Evolutionary conservation across 2,329 filamentous ascomycete genomes (phyloP).

Genomic region (Penicillium sp.): DNA sequence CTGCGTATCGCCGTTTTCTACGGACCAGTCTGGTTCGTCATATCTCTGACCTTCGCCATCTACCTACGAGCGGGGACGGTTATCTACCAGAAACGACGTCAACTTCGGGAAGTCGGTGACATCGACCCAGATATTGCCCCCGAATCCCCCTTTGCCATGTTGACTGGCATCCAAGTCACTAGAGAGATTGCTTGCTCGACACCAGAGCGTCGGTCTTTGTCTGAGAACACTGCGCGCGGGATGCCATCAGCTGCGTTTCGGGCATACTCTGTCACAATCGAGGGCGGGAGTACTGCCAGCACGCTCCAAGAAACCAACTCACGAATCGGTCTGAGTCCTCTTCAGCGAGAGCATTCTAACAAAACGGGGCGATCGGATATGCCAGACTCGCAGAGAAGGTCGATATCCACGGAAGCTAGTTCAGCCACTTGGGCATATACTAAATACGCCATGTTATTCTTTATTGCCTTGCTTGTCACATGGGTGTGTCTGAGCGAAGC

Average conservation of each 20-base stretch:
- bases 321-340: background rate
- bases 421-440: slow-evolving; percentile 42
- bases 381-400: slow-evolving; percentile 16
- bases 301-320: background rate
- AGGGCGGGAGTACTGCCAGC: slow-evolving; percentile 19
- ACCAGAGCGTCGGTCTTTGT: slow-evolving; percentile 10
- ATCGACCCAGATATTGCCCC: slow-evolving; percentile 47
- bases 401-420: slow-evolving; percentile 30
- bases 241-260: slow-evolving; percentile 11
- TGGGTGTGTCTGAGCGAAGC: slow-evolving; percentile 29
- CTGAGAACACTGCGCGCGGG: slow-evolving; percentile 3
- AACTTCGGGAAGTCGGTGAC: slow-evolving; percentile 57
- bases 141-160: slow-evolving; percentile 47
- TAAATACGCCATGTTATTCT: slow-evolving; percentile 43
- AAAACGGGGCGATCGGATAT: background rate
- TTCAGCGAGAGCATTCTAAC: background rate
- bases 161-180: slow-evolving; percentile 65
- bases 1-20: slow-evolving; percentile 76
- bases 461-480: slow-evolving; percentile 44
- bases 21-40: slow-evolving; percentile 45
- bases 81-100: slow-evolving; percentile 57
- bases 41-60: slow-evolving; percentile 41
- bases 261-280: slow-evolving; percentile 37
- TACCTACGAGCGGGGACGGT: slow-evolving; percentile 43
- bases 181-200: slow-evolving; percentile 46